Evolutionary conservation across 768 basidiomycete species (phyloP).

Genomic region (Hygrophorus russula): DNA sequence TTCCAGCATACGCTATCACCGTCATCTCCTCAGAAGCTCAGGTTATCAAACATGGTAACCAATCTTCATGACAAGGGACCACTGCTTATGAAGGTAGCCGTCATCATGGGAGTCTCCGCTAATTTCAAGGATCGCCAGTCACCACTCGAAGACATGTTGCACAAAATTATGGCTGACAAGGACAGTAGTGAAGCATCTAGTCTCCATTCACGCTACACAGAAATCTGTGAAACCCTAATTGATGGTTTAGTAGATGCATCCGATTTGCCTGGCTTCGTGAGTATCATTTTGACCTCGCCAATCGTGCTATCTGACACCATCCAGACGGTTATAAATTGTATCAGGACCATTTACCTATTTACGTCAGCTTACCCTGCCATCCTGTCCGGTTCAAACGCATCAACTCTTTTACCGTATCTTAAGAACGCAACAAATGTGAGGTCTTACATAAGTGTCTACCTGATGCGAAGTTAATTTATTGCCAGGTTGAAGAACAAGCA

Average conservation of each 20-base stretch:
- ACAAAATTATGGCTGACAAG: slow-evolving; percentile 72
- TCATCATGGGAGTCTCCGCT: slow-evolving; percentile 80
- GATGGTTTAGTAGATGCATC: slow-evolving; percentile 84
- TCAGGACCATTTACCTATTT: slow-evolving; percentile 78
- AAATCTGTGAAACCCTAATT: slow-evolving; percentile 79
- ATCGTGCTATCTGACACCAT: neutral
- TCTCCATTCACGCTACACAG: slow-evolving; percentile 59
- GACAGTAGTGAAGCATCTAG: slow-evolving; percentile 38
- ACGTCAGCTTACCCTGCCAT: slow-evolving; percentile 74
- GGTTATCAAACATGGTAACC: slow-evolving; percentile 15
- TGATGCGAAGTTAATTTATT: slow-evolving; percentile 1
- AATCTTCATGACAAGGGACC: slow-evolving; percentile 38
- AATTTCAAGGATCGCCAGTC: slow-evolving; percentile 78
- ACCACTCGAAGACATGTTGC: slow-evolving; percentile 74
- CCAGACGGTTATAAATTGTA: slow-evolving; percentile 74
- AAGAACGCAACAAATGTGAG: slow-evolving; percentile 71
- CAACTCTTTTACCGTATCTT: slow-evolving; percentile 81
- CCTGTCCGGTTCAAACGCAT: slow-evolving; percentile 75
- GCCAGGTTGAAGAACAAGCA: slow-evolving; percentile 69
- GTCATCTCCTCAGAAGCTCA: slow-evolving; percentile 25
- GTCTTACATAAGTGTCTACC: slow-evolving; percentile 2
- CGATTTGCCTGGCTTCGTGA: slow-evolving; percentile 64
- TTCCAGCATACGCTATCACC: slow-evolving; percentile 37
- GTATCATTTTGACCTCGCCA: slow-evolving; percentile 15
- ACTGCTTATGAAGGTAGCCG: slow-evolving; percentile 54